A percentile compares a stretch with the other conserved stretches of the same genome.
phyloP scores from a whole-genome alignment of 176 grass and related monocot species.

The Elaeis guineensis region DNA sequence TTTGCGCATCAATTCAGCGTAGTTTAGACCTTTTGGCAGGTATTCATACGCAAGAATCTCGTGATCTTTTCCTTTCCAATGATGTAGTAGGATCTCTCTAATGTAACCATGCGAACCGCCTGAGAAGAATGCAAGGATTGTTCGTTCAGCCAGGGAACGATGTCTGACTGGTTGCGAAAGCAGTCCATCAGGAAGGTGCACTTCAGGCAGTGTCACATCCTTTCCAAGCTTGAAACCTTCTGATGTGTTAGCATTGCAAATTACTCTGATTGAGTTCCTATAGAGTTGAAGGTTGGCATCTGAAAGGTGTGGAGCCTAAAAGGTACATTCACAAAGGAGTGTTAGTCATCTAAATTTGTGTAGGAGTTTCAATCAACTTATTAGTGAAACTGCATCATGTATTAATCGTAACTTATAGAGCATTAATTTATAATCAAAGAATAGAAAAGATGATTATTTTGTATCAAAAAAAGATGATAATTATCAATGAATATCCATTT shows the following conservation, averaged over 20 bases:
- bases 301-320: slow-evolving; percentile 66
- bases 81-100: slow-evolving; percentile 31
- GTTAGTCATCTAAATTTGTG: too few species aligned
- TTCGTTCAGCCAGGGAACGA: slow-evolving; percentile 16
- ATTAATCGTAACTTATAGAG: too few species aligned
- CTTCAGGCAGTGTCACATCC: slow-evolving; percentile 76
- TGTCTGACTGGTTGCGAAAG: slow-evolving; percentile 32
- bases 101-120: slow-evolving; percentile 59
- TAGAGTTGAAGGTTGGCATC: slow-evolving; percentile 31
- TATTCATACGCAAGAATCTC: slow-evolving; percentile 61
- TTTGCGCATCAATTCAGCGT: slow-evolving; percentile 45
- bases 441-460: too few species aligned
- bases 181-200: slow-evolving; percentile 63
- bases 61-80: slow-evolving; percentile 49
- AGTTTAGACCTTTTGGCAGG: slow-evolving; percentile 52
- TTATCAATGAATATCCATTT: too few species aligned
- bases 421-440: too few species aligned
- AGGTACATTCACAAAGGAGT: too few species aligned
- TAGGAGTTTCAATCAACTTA: too few species aligned
- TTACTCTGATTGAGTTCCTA: slow-evolving; percentile 55
- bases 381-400: too few species aligned
- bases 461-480: too few species aligned
- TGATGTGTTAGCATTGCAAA: slow-evolving; percentile 92
- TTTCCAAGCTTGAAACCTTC: slow-evolving; percentile 59
- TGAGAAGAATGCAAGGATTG: slow-evolving; percentile 74